Percentiles rank a stretch among this genome's conserved stretches.
These are phyloP conservation scores for Asterochloris sp. DNA, from an alignment of 139 green algal genomes.

Conservation along the genomic window DNA sequence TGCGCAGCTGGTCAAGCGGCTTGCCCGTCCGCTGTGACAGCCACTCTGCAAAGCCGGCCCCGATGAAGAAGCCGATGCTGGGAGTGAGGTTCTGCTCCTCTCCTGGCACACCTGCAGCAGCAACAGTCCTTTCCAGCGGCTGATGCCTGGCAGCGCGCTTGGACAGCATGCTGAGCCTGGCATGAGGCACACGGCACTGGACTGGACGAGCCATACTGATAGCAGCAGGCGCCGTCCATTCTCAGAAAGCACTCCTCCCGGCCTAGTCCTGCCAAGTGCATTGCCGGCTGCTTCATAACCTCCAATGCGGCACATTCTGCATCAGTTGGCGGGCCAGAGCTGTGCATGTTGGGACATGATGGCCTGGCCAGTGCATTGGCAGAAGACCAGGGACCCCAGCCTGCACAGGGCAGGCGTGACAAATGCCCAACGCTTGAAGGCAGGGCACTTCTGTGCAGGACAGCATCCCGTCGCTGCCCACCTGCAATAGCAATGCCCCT, in stretches of 20 bases:
- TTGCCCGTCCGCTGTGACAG: constrained; percentile 31
- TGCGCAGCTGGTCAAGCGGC: constrained; percentile 20
- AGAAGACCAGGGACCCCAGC: background rate
- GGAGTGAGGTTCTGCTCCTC: constrained; percentile 73
- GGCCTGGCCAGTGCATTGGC: background rate
- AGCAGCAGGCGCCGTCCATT: too few relatives aligned
- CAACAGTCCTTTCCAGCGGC: background rate
- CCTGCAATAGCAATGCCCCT: constrained; percentile 79
- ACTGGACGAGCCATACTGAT: background rate
- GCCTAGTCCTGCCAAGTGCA: too few relatives aligned
- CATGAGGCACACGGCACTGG: background rate
- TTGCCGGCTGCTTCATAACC: too few relatives aligned
- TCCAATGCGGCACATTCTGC: too few relatives aligned
- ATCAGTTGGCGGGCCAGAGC: too few relatives aligned
- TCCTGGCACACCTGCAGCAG: constrained; percentile 51
- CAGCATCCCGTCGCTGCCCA: background rate
- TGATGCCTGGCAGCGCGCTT: too few relatives aligned
- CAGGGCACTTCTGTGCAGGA: background rate
- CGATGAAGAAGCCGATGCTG: constrained; percentile 73
- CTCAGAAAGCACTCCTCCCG: too few relatives aligned
- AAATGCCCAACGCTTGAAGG: background rate
- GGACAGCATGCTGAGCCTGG: too few relatives aligned
- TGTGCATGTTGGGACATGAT: too few relatives aligned
- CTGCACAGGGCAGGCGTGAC: background rate
- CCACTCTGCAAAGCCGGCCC: constrained; percentile 70